Evolutionary conservation across 345 rosid species (phyloP).

Genomic region (Lumnitzera racemosa): DNA sequence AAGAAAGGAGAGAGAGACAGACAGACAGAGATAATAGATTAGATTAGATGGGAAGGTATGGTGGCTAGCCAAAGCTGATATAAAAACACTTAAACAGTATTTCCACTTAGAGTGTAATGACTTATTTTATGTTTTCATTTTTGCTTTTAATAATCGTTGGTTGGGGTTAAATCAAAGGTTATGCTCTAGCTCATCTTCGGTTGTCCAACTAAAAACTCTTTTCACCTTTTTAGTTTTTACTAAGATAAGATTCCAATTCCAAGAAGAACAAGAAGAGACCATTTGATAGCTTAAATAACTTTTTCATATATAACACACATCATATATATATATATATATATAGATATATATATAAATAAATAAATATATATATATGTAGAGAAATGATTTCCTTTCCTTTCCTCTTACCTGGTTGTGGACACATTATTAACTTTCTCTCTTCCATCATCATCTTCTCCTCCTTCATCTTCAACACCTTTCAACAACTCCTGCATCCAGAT

Average conservation of each 20-base stretch:
- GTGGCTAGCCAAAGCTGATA: constrained; percentile 50
- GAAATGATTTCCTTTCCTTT: not conserved
- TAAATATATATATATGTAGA: constrained; percentile 5
- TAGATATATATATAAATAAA: constrained; percentile 1
- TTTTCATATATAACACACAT: not conserved
- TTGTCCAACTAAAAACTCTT: constrained; percentile 2
- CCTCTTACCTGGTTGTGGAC: constrained; percentile 40
- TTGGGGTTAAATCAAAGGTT: constrained; percentile 22
- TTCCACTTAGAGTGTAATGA: constrained; percentile 22
- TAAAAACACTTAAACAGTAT: constrained; percentile 38
- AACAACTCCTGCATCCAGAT: constrained; percentile 17
- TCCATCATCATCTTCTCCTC: constrained; percentile 10
- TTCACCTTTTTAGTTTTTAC: constrained; percentile 22
- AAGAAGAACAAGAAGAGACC: constrained; percentile 27
- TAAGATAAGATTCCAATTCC: constrained; percentile 29
- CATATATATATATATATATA: no score
- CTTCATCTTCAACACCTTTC: constrained; percentile 5
- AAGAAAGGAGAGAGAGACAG: not conserved
- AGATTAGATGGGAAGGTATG: constrained; percentile 37
- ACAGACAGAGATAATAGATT: no score
- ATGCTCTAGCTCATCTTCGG: constrained; percentile 9
- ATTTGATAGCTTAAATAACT: not conserved
- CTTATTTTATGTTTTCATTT: constrained; percentile 8
- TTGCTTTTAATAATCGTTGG: not conserved
- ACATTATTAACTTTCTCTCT: constrained; percentile 34